Conservation (phyloP, 768 basidiomycete species). For the Clavulina sp. region DNA sequence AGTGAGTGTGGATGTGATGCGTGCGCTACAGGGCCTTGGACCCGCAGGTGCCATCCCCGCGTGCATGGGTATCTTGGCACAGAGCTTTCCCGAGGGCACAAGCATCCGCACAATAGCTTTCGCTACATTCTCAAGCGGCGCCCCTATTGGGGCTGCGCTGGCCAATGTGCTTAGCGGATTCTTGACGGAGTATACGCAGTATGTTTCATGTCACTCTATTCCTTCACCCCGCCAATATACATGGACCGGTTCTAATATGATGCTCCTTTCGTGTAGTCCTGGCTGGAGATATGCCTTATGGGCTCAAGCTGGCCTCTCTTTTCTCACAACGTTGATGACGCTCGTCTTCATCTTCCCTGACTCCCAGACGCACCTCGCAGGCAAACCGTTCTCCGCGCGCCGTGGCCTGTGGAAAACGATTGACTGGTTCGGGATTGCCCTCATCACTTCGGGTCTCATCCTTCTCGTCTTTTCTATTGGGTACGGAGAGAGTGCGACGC, state of each 20-base stretch:
- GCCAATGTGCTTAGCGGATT: conserved; percentile 53
- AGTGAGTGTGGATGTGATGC: conserved; percentile 45
- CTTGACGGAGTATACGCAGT: neutral
- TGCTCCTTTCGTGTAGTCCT: too few relatives aligned
- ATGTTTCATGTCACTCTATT: too few relatives aligned
- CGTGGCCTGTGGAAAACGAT: too few relatives aligned
- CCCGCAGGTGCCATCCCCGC: conserved; percentile 54
- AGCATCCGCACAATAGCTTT: conserved; percentile 60
- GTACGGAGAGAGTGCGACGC: conserved; percentile 39
- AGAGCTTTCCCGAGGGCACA: conserved; percentile 48
- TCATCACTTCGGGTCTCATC: conserved; percentile 48
- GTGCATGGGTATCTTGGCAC: conserved; percentile 67
- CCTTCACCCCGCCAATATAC: too few relatives aligned
- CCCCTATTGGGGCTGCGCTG: conserved; percentile 59
- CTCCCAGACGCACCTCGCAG: conserved; percentile 13
- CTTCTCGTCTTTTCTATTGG: conserved; percentile 58
- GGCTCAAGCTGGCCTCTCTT: conserved; percentile 18
- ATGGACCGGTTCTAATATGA: too few relatives aligned
- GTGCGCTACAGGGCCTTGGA: conserved; percentile 69
- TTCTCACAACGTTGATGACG: conserved; percentile 13
- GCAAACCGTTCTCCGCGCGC: too few relatives aligned
- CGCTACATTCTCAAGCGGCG: conserved; percentile 69
- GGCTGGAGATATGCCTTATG: conserved; percentile 52
- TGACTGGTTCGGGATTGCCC: conserved; percentile 58
- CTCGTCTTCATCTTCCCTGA: conserved; percentile 54